These are phyloP conservation scores for Quercus robur DNA, from an alignment of 306 rosid genomes.

Conservation along the genomic window DNA sequence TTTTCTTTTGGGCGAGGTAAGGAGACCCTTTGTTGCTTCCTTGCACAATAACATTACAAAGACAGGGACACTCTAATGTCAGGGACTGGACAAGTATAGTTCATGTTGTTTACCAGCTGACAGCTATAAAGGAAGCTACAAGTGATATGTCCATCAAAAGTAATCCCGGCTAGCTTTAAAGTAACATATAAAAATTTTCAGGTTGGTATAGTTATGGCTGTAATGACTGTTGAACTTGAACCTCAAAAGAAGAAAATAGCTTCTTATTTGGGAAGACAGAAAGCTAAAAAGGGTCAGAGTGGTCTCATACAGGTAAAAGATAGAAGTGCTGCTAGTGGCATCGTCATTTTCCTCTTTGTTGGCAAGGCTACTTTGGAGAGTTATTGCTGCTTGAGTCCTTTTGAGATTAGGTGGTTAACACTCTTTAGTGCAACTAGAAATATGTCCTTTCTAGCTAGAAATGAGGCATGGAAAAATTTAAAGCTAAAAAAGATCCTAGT, in stretches of 20 bases:
- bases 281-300: not conserved
- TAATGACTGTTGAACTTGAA: not conserved
- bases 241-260: not conserved
- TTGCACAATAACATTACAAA: not conserved
- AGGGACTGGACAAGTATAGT: not conserved
- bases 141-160: not conserved
- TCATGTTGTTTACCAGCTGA: not conserved
- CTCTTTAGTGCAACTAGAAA: not conserved
- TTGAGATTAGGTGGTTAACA: not conserved
- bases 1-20: not conserved
- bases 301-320: not conserved
- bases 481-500: conserved; percentile 43
- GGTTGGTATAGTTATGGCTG: not conserved
- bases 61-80: not conserved
- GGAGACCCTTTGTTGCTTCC: not conserved
- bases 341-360: not conserved
- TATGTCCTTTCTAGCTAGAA: conserved; percentile 1
- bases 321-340: not conserved
- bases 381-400: not conserved
- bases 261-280: not conserved
- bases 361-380: not conserved
- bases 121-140: not conserved
- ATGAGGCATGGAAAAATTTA: conserved; percentile 34
- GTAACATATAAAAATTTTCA: not conserved
- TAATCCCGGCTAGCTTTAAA: not conserved